phyloP scores from a whole-genome alignment of 805 yeast species.

The Candida nitratophila region DNA sequence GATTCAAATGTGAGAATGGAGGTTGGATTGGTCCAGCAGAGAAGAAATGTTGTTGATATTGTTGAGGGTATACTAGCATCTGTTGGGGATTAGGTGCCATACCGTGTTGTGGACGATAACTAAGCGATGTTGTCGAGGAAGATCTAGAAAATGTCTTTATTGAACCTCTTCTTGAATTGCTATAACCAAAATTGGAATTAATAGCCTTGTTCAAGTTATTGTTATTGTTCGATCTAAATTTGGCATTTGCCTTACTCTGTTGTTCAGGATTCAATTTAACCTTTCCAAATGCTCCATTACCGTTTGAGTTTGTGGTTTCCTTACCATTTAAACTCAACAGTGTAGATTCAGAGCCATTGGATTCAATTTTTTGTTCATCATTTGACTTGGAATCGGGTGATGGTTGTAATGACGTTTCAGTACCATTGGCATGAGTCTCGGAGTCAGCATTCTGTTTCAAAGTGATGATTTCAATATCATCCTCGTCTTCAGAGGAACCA shows the following conservation, averaged over 20 bases:
- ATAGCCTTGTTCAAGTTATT: no score
- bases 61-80: background rate
- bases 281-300: background rate
- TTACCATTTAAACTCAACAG: no score
- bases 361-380: no score
- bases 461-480: conserved; percentile 10
- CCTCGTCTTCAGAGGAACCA: conserved; percentile 3
- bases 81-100: background rate
- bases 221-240: background rate
- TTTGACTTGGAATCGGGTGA: no score
- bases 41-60: no score
- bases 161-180: background rate
- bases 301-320: background rate
- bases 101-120: background rate
- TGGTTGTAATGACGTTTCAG: background rate
- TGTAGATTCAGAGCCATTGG: no score
- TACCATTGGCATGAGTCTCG: background rate
- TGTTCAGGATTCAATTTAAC: background rate
- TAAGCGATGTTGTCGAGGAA: conserved; percentile 10
- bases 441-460: background rate
- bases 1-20: background rate
- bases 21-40: no score
- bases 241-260: background rate
- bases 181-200: background rate
- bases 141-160: conserved; percentile 9